Conservation (phyloP, 2,329 filamentous ascomycete genomes). For the Paraphoma sp. region DNA sequence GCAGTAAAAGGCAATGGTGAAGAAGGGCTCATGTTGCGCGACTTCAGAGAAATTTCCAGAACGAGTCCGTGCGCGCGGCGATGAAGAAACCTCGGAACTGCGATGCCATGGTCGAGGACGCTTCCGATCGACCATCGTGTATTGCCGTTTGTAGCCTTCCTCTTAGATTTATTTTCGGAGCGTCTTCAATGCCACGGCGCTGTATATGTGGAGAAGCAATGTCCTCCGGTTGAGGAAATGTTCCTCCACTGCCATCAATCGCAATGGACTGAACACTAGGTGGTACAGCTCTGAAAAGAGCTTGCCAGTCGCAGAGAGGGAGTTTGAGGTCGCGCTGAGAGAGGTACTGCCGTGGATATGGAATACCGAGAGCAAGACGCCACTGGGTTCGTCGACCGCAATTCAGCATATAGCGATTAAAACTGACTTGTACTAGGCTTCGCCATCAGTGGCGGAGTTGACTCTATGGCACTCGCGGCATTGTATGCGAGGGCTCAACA, state of each 20-base stretch:
- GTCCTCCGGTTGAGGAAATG: constrained; percentile 38
- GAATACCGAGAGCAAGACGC: background rate
- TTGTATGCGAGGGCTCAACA: constrained; percentile 61
- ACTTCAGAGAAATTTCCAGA: constrained; percentile 25
- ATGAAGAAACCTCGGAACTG: constrained; percentile 19
- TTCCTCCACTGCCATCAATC: constrained; percentile 24
- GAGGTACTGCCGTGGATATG: constrained; percentile 8
- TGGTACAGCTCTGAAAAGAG: constrained; percentile 28
- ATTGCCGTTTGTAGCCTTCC: constrained; percentile 3
- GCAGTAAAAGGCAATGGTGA: constrained; percentile 5
- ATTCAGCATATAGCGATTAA: background rate
- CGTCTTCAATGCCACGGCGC: constrained; percentile 24
- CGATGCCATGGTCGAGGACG: background rate
- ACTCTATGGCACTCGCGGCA: constrained; percentile 94
- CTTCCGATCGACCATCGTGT: constrained; percentile 2
- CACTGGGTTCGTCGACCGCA: constrained; percentile 22
- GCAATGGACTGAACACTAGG: constrained; percentile 21
- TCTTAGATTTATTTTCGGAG: background rate
- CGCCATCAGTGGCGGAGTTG: constrained; percentile 89
- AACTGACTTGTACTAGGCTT: constrained; percentile 54
- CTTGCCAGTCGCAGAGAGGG: constrained; percentile 29
- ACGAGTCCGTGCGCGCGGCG: constrained; percentile 11
- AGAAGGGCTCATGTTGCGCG: background rate
- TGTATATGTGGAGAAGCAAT: constrained; percentile 47
- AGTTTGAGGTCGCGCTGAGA: constrained; percentile 31